These are phyloP conservation scores for Penicillium samsonianum DNA, from an alignment of 495 filamentous ascomycete genomes.

Conservation along the genomic window DNA sequence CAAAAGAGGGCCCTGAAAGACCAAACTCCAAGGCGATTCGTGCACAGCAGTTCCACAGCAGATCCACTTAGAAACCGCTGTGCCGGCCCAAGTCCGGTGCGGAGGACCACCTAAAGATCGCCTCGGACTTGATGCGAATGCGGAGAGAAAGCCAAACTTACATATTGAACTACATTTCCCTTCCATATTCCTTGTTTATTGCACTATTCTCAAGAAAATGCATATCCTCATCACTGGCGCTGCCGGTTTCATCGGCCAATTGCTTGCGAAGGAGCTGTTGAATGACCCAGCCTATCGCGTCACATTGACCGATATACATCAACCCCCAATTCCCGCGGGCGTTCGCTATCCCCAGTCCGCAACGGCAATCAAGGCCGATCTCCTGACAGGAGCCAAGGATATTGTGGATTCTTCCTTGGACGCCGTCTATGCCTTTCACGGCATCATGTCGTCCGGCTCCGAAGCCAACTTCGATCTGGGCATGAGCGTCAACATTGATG, in stretches of 20 bases:
- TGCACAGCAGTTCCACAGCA: conserved; percentile 17
- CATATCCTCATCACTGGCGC: conserved; percentile 70
- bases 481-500: conserved; percentile 69
- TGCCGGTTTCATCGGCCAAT: conserved; percentile 67
- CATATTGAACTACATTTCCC: neutral
- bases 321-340: conserved; percentile 54
- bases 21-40: conserved; percentile 5
- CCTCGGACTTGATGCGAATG: conserved; percentile 48
- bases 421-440: conserved; percentile 75
- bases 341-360: conserved; percentile 56
- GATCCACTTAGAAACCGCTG: conserved; percentile 18
- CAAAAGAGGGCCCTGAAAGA: neutral
- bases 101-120: conserved; percentile 24
- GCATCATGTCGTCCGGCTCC: conserved; percentile 75
- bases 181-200: neutral
- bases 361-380: conserved; percentile 56
- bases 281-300: conserved; percentile 55
- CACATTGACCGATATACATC: conserved; percentile 61
- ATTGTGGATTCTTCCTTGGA: conserved; percentile 55
- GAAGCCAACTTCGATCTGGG: conserved; percentile 73
- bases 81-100: conserved; percentile 41
- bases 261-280: conserved; percentile 61
- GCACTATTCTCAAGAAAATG: conserved; percentile 31
- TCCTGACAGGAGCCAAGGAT: conserved; percentile 52
- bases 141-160: conserved; percentile 28